Percentiles rank a stretch among this genome's conserved stretches.
Conservation (phyloP, 139 green algal species). For the Eudorina sp. region DNA sequence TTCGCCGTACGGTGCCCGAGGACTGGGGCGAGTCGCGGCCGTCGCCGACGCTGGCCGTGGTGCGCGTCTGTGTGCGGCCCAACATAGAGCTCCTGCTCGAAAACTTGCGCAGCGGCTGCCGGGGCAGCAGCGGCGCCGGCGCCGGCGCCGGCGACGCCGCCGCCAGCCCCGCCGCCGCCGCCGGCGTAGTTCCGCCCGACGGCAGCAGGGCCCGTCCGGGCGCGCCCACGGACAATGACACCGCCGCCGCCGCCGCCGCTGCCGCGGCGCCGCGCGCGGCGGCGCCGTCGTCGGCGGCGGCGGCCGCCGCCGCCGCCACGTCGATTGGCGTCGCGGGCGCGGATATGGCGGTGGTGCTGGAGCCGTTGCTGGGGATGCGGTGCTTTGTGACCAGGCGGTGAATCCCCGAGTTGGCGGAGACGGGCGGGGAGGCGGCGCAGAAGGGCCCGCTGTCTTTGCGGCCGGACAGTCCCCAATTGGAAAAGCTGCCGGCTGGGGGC, state of each 20-base stretch:
- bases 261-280: neutral
- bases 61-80: neutral
- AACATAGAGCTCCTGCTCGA: neutral
- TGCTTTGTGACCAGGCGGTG: neutral
- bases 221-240: neutral
- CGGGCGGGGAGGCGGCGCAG: neutral
- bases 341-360: neutral
- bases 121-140: neutral
- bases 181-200: neutral
- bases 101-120: neutral
- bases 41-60: neutral
- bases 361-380: neutral
- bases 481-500: too few species aligned
- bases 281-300: neutral
- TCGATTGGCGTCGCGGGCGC: neutral
- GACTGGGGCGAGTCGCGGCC: neutral
- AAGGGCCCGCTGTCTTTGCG: neutral
- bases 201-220: neutral
- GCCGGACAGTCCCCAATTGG: too few species aligned
- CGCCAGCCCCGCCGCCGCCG: too few species aligned
- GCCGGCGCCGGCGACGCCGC: neutral
- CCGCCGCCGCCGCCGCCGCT: neutral
- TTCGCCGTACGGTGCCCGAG: neutral
- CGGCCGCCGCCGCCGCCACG: too few species aligned
- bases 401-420: neutral